A percentile compares a stretch with the other conserved stretches of the same genome.
These are phyloP conservation scores for Aspergillus haitiensis DNA, from an alignment of 495 filamentous ascomycete species.

Conservation along the genomic window DNA sequence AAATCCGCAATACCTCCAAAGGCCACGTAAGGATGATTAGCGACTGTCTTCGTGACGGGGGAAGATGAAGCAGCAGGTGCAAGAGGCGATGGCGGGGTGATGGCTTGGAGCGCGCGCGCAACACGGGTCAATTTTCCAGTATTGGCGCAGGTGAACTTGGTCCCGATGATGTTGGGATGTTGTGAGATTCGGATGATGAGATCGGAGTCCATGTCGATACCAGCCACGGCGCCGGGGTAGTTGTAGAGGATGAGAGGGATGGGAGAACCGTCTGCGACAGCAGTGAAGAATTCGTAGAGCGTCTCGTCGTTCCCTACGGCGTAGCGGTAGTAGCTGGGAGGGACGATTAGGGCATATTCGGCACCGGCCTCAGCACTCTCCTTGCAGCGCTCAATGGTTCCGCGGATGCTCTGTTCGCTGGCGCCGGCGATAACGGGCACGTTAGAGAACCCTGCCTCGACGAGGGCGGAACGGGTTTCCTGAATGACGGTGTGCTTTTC, in stretches of 20 bases:
- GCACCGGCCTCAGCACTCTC: constrained; percentile 68
- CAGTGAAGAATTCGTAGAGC: constrained; percentile 72
- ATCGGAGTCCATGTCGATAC: constrained; percentile 90
- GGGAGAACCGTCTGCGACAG: constrained; percentile 72
- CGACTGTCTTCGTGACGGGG: constrained; percentile 36
- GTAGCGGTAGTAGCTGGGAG: constrained; percentile 79
- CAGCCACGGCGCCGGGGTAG: constrained; percentile 87
- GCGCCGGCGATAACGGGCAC: constrained; percentile 80
- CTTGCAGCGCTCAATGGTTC: constrained; percentile 72
- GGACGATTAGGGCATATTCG: constrained; percentile 75
- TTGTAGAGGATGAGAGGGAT: constrained; percentile 86
- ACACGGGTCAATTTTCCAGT: constrained; percentile 87
- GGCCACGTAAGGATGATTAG: constrained; percentile 70
- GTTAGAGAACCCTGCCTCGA: constrained; percentile 73
- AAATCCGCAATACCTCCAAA: constrained; percentile 91
- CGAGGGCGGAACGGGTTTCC: constrained; percentile 78
- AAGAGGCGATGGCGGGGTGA: constrained; percentile 54
- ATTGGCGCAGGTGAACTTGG: constrained; percentile 90
- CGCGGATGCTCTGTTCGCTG: constrained; percentile 74
- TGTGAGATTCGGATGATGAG: constrained; percentile 76
- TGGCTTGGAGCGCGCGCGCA: constrained; percentile 72
- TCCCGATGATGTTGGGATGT: constrained; percentile 82
- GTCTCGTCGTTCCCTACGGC: constrained; percentile 73
- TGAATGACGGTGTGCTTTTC: constrained; percentile 75
- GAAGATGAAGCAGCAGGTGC: constrained; percentile 31